A percentile compares a stretch with the other conserved stretches of the same genome.
Evolutionary conservation across 164 flowering plant species (phyloP).

Genomic region (Euptelea pleiosperma): DNA sequence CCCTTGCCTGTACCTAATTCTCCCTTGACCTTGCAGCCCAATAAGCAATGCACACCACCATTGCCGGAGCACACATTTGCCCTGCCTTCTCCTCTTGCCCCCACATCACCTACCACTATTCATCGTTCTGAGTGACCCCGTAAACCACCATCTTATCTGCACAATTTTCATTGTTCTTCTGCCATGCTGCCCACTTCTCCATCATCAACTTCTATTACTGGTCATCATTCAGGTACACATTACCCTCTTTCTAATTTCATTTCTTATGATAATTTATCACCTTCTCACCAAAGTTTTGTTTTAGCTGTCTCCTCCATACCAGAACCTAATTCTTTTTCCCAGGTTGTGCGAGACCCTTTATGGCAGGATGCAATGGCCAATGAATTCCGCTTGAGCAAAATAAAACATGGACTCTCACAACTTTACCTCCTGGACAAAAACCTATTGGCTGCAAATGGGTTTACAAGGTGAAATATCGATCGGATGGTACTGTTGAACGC

Average conservation of each 20-base stretch:
- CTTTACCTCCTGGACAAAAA: background rate
- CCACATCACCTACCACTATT: background rate
- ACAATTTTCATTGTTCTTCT: background rate
- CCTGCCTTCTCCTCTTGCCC: background rate
- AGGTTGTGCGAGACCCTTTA: background rate
- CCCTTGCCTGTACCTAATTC: background rate
- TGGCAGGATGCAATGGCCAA: background rate
- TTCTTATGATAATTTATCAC: background rate
- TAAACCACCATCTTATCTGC: too few species aligned
- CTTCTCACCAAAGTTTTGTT: constrained; percentile 2
- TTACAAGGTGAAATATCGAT: too few species aligned
- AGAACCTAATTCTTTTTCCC: background rate
- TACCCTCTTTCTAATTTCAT: too few species aligned
- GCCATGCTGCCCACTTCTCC: background rate
- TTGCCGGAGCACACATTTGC: too few species aligned
- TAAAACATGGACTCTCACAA: constrained; percentile 1
- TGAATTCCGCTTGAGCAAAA: background rate
- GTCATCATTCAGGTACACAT: too few species aligned
- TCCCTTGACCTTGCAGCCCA: background rate
- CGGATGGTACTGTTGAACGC: too few species aligned
- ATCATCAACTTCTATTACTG: background rate
- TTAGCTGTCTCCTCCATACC: background rate
- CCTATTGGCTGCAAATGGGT: constrained; percentile 3
- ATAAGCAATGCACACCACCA: too few species aligned
- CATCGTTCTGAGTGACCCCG: background rate